Conservation (phyloP, 2,329 filamentous ascomycete genomes). For the Diaporthe amygdali region DNA sequence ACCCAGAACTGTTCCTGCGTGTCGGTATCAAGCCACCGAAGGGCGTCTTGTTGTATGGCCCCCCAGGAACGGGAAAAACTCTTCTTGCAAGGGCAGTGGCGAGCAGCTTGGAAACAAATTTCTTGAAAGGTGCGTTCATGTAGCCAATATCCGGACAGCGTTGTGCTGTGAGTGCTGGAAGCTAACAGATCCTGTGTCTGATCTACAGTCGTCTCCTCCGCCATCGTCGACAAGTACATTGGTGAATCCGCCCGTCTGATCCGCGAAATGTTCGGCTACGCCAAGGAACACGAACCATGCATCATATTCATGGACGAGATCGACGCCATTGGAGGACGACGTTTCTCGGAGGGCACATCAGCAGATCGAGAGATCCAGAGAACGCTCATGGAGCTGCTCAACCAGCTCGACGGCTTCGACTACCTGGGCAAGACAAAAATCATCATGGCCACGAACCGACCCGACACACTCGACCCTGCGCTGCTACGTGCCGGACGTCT, state of each 20-base stretch:
- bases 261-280: slow-evolving; percentile 99
- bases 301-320: slow-evolving; percentile 99
- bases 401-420: slow-evolving; percentile 98
- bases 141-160: neutral
- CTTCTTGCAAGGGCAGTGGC: slow-evolving; percentile 92
- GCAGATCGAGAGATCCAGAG: slow-evolving; percentile 98
- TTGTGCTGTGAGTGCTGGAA: neutral
- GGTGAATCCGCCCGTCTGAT: slow-evolving; percentile 97
- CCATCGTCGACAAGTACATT: slow-evolving; percentile 99
- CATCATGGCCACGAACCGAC: slow-evolving; percentile 99
- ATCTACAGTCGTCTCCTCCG: slow-evolving; percentile 86
- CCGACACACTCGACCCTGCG: slow-evolving; percentile 93
- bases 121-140: slow-evolving; percentile 78
- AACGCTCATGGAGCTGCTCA: slow-evolving; percentile 97
- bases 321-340: slow-evolving; percentile 94
- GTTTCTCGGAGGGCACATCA: slow-evolving; percentile 96
- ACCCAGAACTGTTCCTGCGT: slow-evolving; percentile 94
- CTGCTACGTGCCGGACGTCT: slow-evolving; percentile 90
- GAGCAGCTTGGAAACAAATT: slow-evolving; percentile 96
- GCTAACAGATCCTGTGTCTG: slow-evolving; percentile 21
- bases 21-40: slow-evolving; percentile 99
- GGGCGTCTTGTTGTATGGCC: slow-evolving; percentile 93
- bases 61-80: slow-evolving; percentile 96
- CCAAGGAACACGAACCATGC: slow-evolving; percentile 98
- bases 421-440: slow-evolving; percentile 99